Evolutionary conservation across 2,329 filamentous ascomycete genomes (phyloP), one percentile per base, ranked within the genome.

Genomic region (Talaromyces sp.): DNA sequence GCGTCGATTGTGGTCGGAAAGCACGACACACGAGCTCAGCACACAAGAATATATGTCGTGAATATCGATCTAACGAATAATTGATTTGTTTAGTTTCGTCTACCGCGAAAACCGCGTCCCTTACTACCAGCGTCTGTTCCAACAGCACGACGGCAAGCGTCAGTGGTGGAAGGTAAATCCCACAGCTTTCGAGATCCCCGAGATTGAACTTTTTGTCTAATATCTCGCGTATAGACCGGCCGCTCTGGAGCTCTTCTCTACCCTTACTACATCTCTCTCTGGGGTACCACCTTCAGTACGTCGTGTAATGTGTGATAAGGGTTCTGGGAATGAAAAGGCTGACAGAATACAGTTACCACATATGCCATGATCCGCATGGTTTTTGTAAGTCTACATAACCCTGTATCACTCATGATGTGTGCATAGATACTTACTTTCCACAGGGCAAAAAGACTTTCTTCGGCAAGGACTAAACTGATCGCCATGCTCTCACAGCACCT

Each of bases 101-200:
- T 81, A 82, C 81, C 86, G 86, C 75, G 80, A 85, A 76, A 89
- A 89, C 81, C 82, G 83, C 68, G 87, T 89, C 65, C 84, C 86
- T 58, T 77, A 84, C 68, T 89, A 87, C 79, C 86, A 89, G 78
- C 80, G 84, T 67, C 80, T 87, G 55, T 86, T 86, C 79, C 86
- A 89, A 78, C 81, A 78, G 65, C 78, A 88, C 73, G 86, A 89
- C 72, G 86, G 86, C 69, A 76, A 86, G 71, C 81, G 86, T 74
- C 82, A 85, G 73, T 89, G 86, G 86, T 78, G 82, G 73, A 88
- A 89, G 85, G 86, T 89, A 71, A 75, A 84, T 81, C 54, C 57
- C 31, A 51, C 19, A 14, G 17, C 49, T 38, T 14, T 43, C 27
- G 49, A 31, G 14, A 55, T 10, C 29, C 17, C 41, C 35, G 11